phyloP scores from a whole-genome alignment of 805 yeast species.

The Wickerhamomyces subpelliculosus region DNA sequence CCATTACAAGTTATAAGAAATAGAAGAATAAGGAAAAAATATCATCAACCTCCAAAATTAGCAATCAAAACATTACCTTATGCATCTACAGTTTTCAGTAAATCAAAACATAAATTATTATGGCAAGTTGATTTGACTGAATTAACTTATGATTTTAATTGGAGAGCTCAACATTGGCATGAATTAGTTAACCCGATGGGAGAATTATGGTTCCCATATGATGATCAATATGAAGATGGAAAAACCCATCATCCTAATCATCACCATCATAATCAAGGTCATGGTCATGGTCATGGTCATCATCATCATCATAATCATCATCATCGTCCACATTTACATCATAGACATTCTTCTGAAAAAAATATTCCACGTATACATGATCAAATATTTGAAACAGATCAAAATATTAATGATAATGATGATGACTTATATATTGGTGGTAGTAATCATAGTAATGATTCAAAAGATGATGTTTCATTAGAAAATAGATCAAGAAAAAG shows the following conservation, averaged over 20 bases:
- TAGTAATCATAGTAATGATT: constrained; percentile 2
- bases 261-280: background rate
- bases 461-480: constrained; percentile 12
- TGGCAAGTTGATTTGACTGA: constrained; percentile 68
- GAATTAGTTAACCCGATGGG: constrained; percentile 41
- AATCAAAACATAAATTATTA: constrained; percentile 36
- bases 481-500: constrained; percentile 12
- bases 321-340: constrained; percentile 1
- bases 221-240: background rate
- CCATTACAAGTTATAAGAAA: constrained; percentile 81
- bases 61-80: constrained; percentile 45
- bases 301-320: constrained; percentile 1
- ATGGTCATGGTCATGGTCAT: constrained; percentile 3
- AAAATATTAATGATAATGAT: constrained; percentile 5
- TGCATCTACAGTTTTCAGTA: constrained; percentile 60
- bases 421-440: background rate
- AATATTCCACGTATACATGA: constrained; percentile 13
- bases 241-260: constrained; percentile 4
- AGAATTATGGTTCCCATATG: constrained; percentile 43
- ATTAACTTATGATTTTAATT: constrained; percentile 44
- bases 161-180: constrained; percentile 52
- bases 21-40: constrained; percentile 48
- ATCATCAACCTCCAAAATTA: constrained; percentile 40
- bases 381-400: constrained; percentile 11
- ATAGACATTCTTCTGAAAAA: constrained; percentile 1